Base-by-base conservation (phyloP, 2,329 filamentous ascomycete genomes). In the Paecilomyces dactylethromorphus region DNA sequence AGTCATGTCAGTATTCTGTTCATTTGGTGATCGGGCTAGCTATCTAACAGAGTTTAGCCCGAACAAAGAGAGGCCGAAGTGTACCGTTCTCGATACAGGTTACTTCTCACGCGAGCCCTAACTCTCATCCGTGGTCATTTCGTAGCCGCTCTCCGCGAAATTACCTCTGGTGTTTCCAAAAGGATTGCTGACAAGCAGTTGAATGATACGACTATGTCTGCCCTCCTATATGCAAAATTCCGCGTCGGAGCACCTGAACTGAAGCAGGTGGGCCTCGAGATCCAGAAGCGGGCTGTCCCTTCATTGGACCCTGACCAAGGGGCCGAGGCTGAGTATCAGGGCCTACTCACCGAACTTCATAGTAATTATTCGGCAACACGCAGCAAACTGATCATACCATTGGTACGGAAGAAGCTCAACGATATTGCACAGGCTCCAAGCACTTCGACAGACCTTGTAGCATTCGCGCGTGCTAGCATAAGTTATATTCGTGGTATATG, bases 61-160 rank as follows among this genome's bases (percentile, higher is more conserved):
- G 86, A 85, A 7, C 96, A 97, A 71, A 89, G 90, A 62, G 93
- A 97, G 73, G 88, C 92, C 2, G 88, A 92, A 62, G 86, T 89
- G 1, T 97, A 97, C 72, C 84, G 92, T 51, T 91, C 93, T 6
- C 86, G 92, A 60, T 97, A 97, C 72, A 86, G 90, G 60, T 82
- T 94, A 0, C 82, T 97, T 12, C 82, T 97, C 50, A 89, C 87
- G 1, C 79, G 87, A 61, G 86, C 84, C 18, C 76, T 89, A 53
- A 88, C 86, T 0, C 78, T 89, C 26, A 87, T 88, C 54, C 83
- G 87, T 24, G 85, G 86, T 50, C 83, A 87, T 67, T 87, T 88
- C 66, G 86, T 84, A 60, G 82, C 81, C 63, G 80, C 79, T n/a
- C 77, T 86, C 24, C 83, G 82, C 62, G 86, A 86, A 62, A 85